These are phyloP conservation scores for Erigeron philadelphicus DNA, from an alignment of 140 eudicot genomes.

Conservation along the genomic window DNA sequence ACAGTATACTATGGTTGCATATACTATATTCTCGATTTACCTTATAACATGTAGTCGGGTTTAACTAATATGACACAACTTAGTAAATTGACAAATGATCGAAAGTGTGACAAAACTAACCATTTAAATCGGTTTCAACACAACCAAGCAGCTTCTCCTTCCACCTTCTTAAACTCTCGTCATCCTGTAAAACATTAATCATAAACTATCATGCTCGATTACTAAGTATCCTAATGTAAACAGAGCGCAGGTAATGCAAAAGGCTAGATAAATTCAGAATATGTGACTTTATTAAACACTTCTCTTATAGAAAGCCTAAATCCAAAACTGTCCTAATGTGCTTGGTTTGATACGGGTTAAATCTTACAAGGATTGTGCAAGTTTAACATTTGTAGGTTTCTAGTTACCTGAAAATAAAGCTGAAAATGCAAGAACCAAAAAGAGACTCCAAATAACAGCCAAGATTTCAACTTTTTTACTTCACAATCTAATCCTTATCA, in stretches of 20 bases:
- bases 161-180: constrained; percentile 83
- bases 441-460: constrained; percentile 8
- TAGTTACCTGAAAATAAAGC: background rate
- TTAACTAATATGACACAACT: background rate
- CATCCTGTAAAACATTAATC: constrained; percentile 43
- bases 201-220: constrained; percentile 2
- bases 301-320: background rate
- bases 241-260: background rate
- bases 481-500: background rate
- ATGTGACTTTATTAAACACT: too few species aligned
- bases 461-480: constrained; percentile 21
- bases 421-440: constrained; percentile 5
- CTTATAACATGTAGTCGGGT: background rate
- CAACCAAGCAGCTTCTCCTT: constrained; percentile 79
- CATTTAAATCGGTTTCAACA: constrained; percentile 59
- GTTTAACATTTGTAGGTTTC: background rate
- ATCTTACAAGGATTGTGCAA: background rate
- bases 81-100: background rate
- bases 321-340: background rate
- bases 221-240: background rate
- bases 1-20: background rate
- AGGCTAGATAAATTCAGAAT: background rate
- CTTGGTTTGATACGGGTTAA: background rate
- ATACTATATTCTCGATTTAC: background rate
- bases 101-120: constrained; percentile 36